A percentile compares a stretch with the other conserved stretches of the same genome.
phyloP scores from a whole-genome alignment of 352 stramenopile genomes.

The Globisporangium echinulatum region DNA sequence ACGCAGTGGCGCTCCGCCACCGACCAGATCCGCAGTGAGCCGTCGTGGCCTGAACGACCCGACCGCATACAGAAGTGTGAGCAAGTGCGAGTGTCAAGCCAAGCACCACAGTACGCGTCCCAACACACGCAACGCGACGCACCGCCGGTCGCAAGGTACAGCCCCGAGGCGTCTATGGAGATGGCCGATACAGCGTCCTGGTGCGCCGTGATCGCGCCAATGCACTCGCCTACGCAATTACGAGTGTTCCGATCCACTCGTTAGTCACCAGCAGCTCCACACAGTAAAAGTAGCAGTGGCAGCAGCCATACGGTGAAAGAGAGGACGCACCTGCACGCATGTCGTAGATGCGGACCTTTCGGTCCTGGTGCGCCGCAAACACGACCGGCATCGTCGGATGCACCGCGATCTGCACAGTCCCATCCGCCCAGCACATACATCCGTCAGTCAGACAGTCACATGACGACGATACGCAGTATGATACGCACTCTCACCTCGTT shows the following conservation, averaged over 20 bases:
- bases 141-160: conserved; percentile 76
- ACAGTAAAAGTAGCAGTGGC: background rate
- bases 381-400: conserved; percentile 82
- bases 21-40: conserved; percentile 79
- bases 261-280: background rate
- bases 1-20: conserved; percentile 78
- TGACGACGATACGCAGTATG: too few relatives aligned
- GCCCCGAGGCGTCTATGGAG: conserved; percentile 67
- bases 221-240: conserved; percentile 46
- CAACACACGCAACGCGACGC: background rate
- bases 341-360: conserved; percentile 84
- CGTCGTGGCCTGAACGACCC: conserved; percentile 56
- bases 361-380: conserved; percentile 76
- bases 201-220: conserved; percentile 69
- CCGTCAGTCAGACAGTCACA: background rate
- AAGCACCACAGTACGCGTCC: background rate
- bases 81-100: background rate
- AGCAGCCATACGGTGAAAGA: background rate
- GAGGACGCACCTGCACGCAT: conserved; percentile 50
- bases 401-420: conserved; percentile 26
- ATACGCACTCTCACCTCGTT: conserved; percentile 40
- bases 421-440: background rate
- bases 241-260: too few relatives aligned
- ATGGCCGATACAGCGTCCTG: conserved; percentile 77
- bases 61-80: conserved; percentile 3